Conservation (phyloP, 352 stramenopile genomes). For the Globisporangium ultimum region DNA sequence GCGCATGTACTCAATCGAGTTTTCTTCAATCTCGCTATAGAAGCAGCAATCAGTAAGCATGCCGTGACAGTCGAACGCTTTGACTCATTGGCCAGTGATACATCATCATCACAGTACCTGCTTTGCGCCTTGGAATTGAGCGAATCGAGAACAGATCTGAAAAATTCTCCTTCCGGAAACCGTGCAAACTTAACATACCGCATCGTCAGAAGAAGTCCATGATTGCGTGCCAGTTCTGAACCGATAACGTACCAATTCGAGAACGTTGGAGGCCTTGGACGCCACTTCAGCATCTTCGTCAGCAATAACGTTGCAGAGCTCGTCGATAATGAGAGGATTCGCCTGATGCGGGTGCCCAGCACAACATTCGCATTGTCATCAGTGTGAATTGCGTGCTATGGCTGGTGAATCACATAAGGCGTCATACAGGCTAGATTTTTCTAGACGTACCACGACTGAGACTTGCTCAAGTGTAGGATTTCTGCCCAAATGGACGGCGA, state of each 20-base stretch:
- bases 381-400: too few relatives aligned
- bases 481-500: conserved; percentile 58
- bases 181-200: conserved; percentile 32
- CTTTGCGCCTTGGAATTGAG: conserved; percentile 40
- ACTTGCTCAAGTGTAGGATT: conserved; percentile 50
- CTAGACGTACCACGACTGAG: conserved; percentile 37
- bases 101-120: conserved; percentile 27
- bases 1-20: conserved; percentile 73
- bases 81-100: conserved; percentile 1
- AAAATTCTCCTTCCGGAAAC: conserved; percentile 33
- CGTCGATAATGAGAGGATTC: conserved; percentile 43
- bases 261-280: conserved; percentile 49
- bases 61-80: neutral
- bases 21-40: conserved; percentile 35
- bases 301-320: conserved; percentile 50
- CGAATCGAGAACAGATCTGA: conserved; percentile 47
- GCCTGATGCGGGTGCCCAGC: conserved; percentile 19
- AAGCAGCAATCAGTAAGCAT: conserved; percentile 8
- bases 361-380: too few relatives aligned
- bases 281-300: conserved; percentile 75
- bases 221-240: too few relatives aligned
- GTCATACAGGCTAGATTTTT: neutral
- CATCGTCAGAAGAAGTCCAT: neutral
- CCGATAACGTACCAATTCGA: conserved; percentile 44
- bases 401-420: too few relatives aligned